Evolutionary conservation across 768 basidiomycete species (phyloP).

Genomic region (Mycena crocata): DNA sequence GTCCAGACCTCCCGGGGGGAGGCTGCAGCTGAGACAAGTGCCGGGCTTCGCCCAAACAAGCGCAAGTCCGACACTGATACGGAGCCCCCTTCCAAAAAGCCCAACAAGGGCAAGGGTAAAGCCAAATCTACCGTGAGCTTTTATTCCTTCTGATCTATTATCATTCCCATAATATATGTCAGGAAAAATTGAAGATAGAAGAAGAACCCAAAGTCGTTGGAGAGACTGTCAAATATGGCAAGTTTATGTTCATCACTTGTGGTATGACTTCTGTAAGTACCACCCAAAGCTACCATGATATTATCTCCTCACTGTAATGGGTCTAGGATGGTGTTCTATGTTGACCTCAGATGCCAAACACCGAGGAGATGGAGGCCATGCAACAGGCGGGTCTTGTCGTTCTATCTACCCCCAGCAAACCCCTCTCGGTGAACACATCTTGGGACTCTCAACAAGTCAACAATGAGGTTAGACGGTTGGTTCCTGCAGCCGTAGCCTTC

Average conservation of each 20-base stretch:
- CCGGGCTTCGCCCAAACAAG: slow-evolving; percentile 10
- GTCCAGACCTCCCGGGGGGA: slow-evolving; percentile 12
- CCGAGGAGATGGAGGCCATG: neutral
- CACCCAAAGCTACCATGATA: neutral
- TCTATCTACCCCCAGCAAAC: neutral
- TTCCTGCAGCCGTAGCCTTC: neutral
- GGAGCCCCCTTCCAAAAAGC: neutral
- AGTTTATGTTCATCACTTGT: neutral
- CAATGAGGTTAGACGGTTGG: neutral
- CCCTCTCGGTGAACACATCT: neutral
- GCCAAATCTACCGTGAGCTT: neutral
- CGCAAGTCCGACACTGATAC: neutral
- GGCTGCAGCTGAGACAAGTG: slow-evolving; percentile 9
- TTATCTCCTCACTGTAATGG: neutral
- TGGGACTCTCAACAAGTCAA: neutral
- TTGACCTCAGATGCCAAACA: neutral
- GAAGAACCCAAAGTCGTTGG: neutral
- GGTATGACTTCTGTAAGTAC: neutral
- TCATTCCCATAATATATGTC: neutral
- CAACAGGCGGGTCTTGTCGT: neutral
- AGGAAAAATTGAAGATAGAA: neutral
- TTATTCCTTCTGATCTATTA: too few relatives aligned
- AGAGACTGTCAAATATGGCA: slow-evolving; percentile 3
- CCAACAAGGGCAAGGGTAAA: neutral
- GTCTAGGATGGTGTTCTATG: neutral